Base-by-base conservation (phyloP, 768 basidiomycete species). In the Lactarius tabidus region DNA sequence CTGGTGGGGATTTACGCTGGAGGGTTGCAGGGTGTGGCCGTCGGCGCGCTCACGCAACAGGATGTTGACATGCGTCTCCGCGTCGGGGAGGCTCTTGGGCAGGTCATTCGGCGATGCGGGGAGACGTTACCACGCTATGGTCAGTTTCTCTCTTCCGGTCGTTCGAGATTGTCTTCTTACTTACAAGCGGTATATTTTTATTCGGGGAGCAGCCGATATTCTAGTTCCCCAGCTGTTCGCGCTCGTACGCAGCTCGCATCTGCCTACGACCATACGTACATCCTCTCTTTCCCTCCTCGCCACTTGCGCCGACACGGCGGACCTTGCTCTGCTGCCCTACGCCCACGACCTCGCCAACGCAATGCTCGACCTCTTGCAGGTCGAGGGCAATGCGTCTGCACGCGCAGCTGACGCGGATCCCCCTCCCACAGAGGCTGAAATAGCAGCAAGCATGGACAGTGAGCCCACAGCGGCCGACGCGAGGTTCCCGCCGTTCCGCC, bases 11-110 rank as follows among this genome's bases (percentile, higher is more conserved):
- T 84, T 17, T 97, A 97, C 71, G 75, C 81, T 1, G 78, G 79
- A 23, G 79, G 81, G 1, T 71, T 85, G 33, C 82, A 81, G 63
- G 84, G 84, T 8, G 74, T 84, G 8, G 79, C 79, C n/a, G 76
- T 77, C 9, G 76, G 74, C 2, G 78, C 74, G 43, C 72, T 82
- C 67, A 83, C 78, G 51, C 82, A 77, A 71, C 80, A 83, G 41
- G 91, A 93, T 64, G 76, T 97, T 41, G 92, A 97, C 71, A 78
- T 81, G 51, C 80, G 88, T 38, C 80, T 90, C 12, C 80, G 95
- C 29, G 77, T 96, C 10, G 96, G 93, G 1, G 96, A 98, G 75
- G 93, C 93, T 0, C 75, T 98, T 18, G 85, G 83, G 15, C 84
- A 87, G 66, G 86, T 94, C 3, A 86, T 97, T 43, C 81, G 85